These are phyloP conservation scores for Cephaloascus fragrans DNA, from an alignment of 805 yeast species.

Conservation along the genomic window DNA sequence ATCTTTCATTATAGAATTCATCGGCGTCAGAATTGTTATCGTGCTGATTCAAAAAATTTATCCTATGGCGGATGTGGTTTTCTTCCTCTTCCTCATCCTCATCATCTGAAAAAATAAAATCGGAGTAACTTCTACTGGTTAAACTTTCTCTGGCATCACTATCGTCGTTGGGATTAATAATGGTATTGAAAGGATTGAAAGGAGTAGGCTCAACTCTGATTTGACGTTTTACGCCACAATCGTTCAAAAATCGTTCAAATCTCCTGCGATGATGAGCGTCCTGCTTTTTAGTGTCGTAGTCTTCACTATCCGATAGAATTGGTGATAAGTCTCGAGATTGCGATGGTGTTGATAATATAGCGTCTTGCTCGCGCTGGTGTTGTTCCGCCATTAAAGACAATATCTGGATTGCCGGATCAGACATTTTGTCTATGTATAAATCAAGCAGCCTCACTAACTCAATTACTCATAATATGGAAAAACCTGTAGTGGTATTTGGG, in stretches of 20 bases:
- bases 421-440: too few relatives aligned
- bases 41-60: too few relatives aligned
- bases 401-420: not conserved
- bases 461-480: too few relatives aligned
- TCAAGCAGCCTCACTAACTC: too few relatives aligned
- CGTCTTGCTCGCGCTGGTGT: not conserved
- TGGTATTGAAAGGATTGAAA: too few relatives aligned
- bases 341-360: not conserved
- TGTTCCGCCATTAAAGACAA: not conserved
- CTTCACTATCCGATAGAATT: not conserved
- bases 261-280: slow-evolving; percentile 15
- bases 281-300: slow-evolving; percentile 4
- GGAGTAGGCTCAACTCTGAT: not conserved
- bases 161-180: not conserved
- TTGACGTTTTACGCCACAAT: slow-evolving; percentile 11
- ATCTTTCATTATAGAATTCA: slow-evolving; percentile 8
- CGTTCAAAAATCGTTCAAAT: slow-evolving; percentile 12
- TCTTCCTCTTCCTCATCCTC: slow-evolving; percentile 16
- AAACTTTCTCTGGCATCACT: slow-evolving; percentile 8
- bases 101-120: slow-evolving; percentile 6
- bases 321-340: not conserved
- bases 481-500: too few relatives aligned
- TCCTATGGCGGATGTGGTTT: too few relatives aligned
- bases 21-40: too few relatives aligned
- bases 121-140: too few relatives aligned